Base-by-base conservation (phyloP, 768 basidiomycete genomes). In the Termitomyces sp. region DNA sequence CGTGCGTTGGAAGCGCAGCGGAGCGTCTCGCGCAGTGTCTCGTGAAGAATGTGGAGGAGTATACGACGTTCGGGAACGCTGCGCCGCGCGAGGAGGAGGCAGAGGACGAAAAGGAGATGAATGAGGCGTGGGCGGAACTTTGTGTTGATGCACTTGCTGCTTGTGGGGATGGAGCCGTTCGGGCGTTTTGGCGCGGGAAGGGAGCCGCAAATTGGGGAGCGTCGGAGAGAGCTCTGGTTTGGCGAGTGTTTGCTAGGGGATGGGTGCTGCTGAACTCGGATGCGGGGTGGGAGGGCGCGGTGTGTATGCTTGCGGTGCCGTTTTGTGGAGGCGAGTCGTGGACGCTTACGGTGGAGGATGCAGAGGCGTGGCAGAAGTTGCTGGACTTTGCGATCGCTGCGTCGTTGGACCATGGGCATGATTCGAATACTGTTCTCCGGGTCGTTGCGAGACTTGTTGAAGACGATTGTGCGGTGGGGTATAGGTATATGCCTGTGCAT, bases 371-470 rank as follows among this genome's bases (percentile, higher is more conserved):
- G 89, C 82, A 87, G 51, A 67, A 73, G 2, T 73, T 88, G 59
- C 72, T 89, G 19, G 71, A 70, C 10, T 72, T 75, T 51, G 72
- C 81, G 0, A 72, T 83, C 30, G 75, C 75, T 67, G 79, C 79
- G 41, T 86, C 82, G 0, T 73, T 82, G 32, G 88, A 89, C 56
- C 75, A 80, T 45, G 88, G 85, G 1, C 63, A 78, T 27, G 85
- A 89, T 55, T 66, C 78, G 0, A 61, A 72, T 32, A 60, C 67
- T 4, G 77, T 91, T 45, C 70, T 91, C 49, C 80, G 88, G 59
- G 73, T 74, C 16, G 72, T 90, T 44, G 83, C 85, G 2, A 63
- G 69, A 16, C 67, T 73, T 32, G 72, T 89, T 23, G 43, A 40
- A 11, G 54, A 61, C 6, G 58, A 61, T 10, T 27, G 21, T 30